phyloP scores from a whole-genome alignment of 257 asterid genomes.

The Misopates orontium region DNA sequence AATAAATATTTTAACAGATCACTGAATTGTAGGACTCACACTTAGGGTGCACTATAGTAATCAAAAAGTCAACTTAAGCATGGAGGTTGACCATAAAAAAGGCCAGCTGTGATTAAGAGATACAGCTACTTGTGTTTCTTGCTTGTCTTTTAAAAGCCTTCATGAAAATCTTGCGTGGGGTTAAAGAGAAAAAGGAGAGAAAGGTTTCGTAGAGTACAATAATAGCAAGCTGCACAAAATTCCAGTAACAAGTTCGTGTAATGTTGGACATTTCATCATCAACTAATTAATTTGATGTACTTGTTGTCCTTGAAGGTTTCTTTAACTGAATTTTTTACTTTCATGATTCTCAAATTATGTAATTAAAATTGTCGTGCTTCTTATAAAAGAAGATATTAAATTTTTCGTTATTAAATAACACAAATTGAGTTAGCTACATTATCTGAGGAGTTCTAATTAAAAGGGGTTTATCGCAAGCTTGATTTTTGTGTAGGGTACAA shows the following conservation, averaged over 20 bases:
- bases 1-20: no score
- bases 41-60: not conserved
- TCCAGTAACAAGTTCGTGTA: constrained; percentile 10
- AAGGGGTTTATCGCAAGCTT: no score
- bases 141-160: not conserved
- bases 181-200: not conserved
- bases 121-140: constrained; percentile 17
- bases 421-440: no score
- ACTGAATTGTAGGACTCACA: not conserved
- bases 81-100: constrained; percentile 12
- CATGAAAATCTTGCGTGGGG: constrained; percentile 16
- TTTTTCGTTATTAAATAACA: no score
- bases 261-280: constrained; percentile 12
- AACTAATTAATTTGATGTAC: not conserved
- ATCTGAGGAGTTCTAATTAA: no score
- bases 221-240: constrained; percentile 6
- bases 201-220: constrained; percentile 1
- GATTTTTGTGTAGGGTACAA: no score
- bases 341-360: not conserved
- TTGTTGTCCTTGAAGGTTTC: not conserved
- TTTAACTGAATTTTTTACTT: not conserved
- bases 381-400: no score
- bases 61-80: constrained; percentile 2
- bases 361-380: no score
- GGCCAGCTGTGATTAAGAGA: constrained; percentile 13